These are phyloP conservation scores for Cadophora sp. DNA, from an alignment of 2,329 filamentous ascomycete species.

Conservation along the genomic window DNA sequence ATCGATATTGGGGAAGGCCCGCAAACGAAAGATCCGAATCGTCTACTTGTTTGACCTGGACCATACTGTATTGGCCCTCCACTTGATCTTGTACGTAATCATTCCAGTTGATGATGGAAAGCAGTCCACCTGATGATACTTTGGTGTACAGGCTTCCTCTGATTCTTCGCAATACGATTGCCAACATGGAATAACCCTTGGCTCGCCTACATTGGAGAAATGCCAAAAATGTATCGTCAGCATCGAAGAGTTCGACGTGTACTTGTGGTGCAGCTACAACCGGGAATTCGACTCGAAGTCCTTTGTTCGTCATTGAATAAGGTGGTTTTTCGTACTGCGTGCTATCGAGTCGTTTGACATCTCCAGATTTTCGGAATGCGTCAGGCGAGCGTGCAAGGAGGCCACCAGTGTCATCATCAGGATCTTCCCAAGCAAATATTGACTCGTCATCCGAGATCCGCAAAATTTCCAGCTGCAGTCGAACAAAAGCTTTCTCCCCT, in stretches of 20 bases:
- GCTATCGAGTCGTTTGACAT: not conserved
- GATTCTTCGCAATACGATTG: not conserved
- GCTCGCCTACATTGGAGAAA: not conserved
- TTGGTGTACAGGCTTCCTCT: not conserved
- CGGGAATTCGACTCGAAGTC: not conserved
- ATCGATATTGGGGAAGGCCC: not conserved
- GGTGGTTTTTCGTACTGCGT: not conserved
- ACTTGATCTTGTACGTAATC: not conserved
- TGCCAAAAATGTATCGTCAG: not conserved
- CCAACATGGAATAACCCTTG: not conserved
- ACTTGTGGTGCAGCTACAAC: not conserved
- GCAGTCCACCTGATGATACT: not conserved
- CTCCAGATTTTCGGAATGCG: not conserved
- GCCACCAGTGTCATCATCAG: not conserved
- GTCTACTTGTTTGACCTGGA: not conserved
- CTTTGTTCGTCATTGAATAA: not conserved
- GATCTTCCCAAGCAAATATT: slow-evolving; percentile 11
- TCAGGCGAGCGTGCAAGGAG: not conserved
- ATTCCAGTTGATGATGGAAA: not conserved
- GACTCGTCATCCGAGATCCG: slow-evolving; percentile 14
- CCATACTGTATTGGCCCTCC: not conserved
- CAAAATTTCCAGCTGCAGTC: slow-evolving; percentile 12
- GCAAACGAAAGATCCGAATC: not conserved
- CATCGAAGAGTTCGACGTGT: not conserved
- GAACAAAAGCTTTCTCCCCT: slow-evolving; percentile 6